Percentiles rank a stretch among this genome's conserved stretches.
These are phyloP conservation scores for Graphiopsis chlorocephala DNA, from an alignment of 2,329 filamentous ascomycete species.

Conservation along the genomic window DNA sequence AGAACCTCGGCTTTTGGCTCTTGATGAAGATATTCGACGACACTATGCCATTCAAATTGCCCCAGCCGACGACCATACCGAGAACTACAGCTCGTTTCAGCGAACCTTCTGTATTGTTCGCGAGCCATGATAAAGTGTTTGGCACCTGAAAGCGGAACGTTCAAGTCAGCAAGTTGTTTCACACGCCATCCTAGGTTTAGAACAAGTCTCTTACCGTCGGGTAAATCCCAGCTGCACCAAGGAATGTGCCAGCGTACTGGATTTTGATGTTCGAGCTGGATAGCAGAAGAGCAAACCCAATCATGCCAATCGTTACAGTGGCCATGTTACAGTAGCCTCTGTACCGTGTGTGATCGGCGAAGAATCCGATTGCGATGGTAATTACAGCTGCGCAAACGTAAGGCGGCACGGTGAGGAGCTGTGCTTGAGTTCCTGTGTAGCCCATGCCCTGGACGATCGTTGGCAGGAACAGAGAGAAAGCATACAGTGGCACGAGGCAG, in stretches of 20 bases:
- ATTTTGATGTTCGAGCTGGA: slow-evolving; percentile 61
- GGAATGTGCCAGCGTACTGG: slow-evolving; percentile 78
- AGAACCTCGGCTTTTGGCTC: slow-evolving; percentile 23
- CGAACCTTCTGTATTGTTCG: slow-evolving; percentile 84
- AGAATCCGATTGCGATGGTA: slow-evolving; percentile 67
- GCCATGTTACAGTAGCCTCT: slow-evolving; percentile 78
- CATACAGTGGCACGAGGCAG: slow-evolving; percentile 28
- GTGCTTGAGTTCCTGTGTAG: slow-evolving; percentile 60
- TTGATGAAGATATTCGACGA: slow-evolving; percentile 71
- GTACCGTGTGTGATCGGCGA: slow-evolving; percentile 70
- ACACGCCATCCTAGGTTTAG: not conserved
- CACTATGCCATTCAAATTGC: slow-evolving; percentile 85
- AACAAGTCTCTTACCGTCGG: slow-evolving; percentile 51
- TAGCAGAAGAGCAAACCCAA: slow-evolving; percentile 66
- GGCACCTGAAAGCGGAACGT: slow-evolving; percentile 50
- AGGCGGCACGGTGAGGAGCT: slow-evolving; percentile 71
- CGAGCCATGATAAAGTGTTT: slow-evolving; percentile 83
- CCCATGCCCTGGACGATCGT: slow-evolving; percentile 39
- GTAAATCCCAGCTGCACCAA: slow-evolving; percentile 85
- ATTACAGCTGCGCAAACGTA: slow-evolving; percentile 69
- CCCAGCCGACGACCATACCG: slow-evolving; percentile 85
- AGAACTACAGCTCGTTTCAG: slow-evolving; percentile 87
- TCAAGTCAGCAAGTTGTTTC: not conserved
- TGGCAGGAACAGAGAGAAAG: slow-evolving; percentile 34
- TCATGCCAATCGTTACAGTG: slow-evolving; percentile 66